Evolutionary conservation across 1,284 basidiomycete species (phyloP), one percentile per base, ranked within the genome.

Genomic region (Inonotus obliquus): DNA sequence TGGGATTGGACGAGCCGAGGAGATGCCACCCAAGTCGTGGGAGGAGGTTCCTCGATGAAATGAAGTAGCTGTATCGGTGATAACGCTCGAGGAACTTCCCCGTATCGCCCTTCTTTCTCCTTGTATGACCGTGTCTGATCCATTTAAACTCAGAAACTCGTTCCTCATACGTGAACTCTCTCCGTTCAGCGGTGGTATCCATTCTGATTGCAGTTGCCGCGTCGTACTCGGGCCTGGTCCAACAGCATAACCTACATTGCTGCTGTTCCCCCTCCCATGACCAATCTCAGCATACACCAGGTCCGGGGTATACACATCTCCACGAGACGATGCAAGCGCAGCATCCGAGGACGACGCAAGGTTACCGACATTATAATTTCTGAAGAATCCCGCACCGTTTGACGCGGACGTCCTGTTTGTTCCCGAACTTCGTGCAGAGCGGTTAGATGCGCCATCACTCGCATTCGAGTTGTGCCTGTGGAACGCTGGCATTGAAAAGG

Each of bases 251-350:
- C 48, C 63, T 29, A 57, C 67, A 61, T 14, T 67, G 49, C 57
- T 66, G 21, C 75, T 77, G 29, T 78, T 74, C 14, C 85, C 86
- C 35, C 85, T 78, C 4, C 87, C 88, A 67, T 89, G 87, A 9
- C 89, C 89, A 62, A 89, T 85, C 69, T 91, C 89, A 2, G 89
- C 87, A 65, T 81, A 89, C 63, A 87, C 79, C 54, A 89, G 76
- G 68, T 91, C 89, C 17, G 88, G 87, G 5, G 88, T 90, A 70
- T 85, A 74, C 17, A 82, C 79, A 38, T 86, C 86, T 65, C 80
- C 81, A 62, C 77, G 79, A 49, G 78, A 72, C 45, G 77, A 71
- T 1, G 74, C 71, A 14, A 73, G 70, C 1, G 73, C 68, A 25
- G 73, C 69, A 35, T 84, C 81, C 45, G 57, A 23, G n/a, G 57